Base-by-base conservation (phyloP, 345 rosid genomes). In the Litchi chinensis region DNA sequence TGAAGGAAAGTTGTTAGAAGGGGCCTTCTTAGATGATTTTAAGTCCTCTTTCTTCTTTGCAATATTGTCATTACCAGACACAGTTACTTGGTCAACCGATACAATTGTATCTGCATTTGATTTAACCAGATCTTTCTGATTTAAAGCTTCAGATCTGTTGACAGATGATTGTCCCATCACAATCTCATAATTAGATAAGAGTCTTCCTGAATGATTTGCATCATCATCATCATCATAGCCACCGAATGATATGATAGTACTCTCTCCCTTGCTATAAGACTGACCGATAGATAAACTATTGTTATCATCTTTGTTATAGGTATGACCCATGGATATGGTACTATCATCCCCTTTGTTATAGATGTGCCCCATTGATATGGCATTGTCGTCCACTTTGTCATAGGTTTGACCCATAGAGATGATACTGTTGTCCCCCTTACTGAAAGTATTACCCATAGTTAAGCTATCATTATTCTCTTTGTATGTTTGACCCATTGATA, bases 211-310 rank as follows among this genome's bases (percentile, higher is more conserved):
- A 19, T 85, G 70, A 78, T 88, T 81, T 67, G 84, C 73, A 76
- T 79, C 89, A 71, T 84, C 90, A 37, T 84, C 90, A 37, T 83
- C 91, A 82, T 89, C 87, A 86, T 75, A 81, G 28, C 90, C 89
- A 75, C 94, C 94, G 82, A 91, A 89, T 54, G 91, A 89, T 71
- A 91, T 91, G 13, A 91, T 91, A 60, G 90, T 86, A 79, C 91
- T 86, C 81, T 89, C 89, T 41, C 94, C 90, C 73, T 81, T 85
- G 75, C 52, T 82, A 83, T 67, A 88, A 46, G 87, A 81, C 69
- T 82, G 91, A 63, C 79, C 79, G 50, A 83, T 60, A 11, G 86
- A 77, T 59, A 83, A 43, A 79, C 43, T 82, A 65, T 62, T 75
- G 69, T 63, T 77, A 19, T 85, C 87, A 19, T 76, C 82, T 66